Evolutionary conservation across 2,329 filamentous ascomycete genomes (phyloP), one percentile per base, ranked within the genome.

Genomic region (Orbilia blumenaviensis): DNA sequence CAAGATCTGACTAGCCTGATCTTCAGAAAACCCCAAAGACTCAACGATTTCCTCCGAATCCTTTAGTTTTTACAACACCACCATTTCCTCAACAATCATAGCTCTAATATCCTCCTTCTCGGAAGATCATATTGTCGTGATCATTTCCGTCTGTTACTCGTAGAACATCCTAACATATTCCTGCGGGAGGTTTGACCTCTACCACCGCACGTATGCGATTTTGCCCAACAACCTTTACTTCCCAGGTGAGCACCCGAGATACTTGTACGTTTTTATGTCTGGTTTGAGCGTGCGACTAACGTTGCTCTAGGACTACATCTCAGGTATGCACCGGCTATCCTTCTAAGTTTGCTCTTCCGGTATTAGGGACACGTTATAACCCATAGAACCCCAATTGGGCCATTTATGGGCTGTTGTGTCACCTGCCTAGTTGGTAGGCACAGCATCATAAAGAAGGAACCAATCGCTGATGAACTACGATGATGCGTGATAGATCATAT

Each of bases 171-270:
- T 56, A 46, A 18, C 62, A 23, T 56, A 38, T 54, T 41, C 61
- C 63, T 52, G 71, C 63, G 71, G 71, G 71, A 67, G 71, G 71
- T 80, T 71, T 78, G 68, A 44, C 63, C 71, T 75, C 71, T 62
- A 63, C 71, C 77, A 77, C 87, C 86, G 90, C 89, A 87, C 90
- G 90, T 91, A 93, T 93, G 91, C 91, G 90, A 90, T 90, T 90
- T 87, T 90, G 90, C 88, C 87, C 88, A 85, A 92, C 91, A 84
- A 88, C 90, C 84, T 94, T 93, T 87, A 94, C 91, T 86, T 94
- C 91, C 85, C 91, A 94, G 89, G 91, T 92, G 90, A 78, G 87
- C n/a, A n/a, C n/a, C n/a, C n/a, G n/a, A n/a, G n/a, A n/a, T 84
- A 60, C 76, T 80, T 76, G 25, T 29, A 36, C 71, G 75, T 64